A percentile compares a stretch with the other conserved stretches of the same genome.
These are phyloP conservation scores for Termitomyces sp. DNA, from an alignment of 768 basidiomycete species.

Conservation along the genomic window DNA sequence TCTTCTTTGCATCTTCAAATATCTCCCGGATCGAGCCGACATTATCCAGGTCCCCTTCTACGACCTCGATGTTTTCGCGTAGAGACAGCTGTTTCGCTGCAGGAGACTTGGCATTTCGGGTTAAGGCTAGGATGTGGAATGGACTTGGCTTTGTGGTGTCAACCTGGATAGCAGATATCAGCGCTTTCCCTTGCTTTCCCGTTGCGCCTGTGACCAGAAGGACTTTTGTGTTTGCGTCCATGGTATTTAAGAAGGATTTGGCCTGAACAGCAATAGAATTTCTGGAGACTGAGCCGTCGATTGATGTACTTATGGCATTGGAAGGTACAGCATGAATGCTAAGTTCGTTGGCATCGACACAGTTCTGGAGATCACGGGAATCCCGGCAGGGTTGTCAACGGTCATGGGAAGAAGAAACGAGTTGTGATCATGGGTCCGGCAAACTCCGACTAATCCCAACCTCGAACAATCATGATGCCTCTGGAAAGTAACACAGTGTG, in stretches of 20 bases:
- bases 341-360: not conserved
- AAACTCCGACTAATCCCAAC: not conserved
- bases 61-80: constrained; percentile 25
- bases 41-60: constrained; percentile 32
- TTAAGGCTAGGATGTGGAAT: constrained; percentile 34
- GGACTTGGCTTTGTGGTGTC: constrained; percentile 3
- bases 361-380: too few relatives aligned
- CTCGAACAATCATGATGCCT: not conserved
- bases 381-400: too few relatives aligned
- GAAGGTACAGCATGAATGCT: not conserved
- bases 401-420: not conserved
- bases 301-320: not conserved
- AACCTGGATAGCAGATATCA: constrained; percentile 22
- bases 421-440: not conserved
- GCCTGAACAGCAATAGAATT: not conserved
- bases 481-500: not conserved
- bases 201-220: constrained; percentile 35
- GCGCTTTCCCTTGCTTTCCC: constrained; percentile 31
- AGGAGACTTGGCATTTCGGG: constrained; percentile 27
- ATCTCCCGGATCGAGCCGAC: constrained; percentile 23
- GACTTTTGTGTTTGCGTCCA: constrained; percentile 14
- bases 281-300: not conserved
- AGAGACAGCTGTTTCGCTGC: constrained; percentile 20
- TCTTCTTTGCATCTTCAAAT: constrained; percentile 29
- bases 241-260: not conserved